Conservation (phyloP, 805 yeast species). For the Metschnikowia dekortorum region DNA sequence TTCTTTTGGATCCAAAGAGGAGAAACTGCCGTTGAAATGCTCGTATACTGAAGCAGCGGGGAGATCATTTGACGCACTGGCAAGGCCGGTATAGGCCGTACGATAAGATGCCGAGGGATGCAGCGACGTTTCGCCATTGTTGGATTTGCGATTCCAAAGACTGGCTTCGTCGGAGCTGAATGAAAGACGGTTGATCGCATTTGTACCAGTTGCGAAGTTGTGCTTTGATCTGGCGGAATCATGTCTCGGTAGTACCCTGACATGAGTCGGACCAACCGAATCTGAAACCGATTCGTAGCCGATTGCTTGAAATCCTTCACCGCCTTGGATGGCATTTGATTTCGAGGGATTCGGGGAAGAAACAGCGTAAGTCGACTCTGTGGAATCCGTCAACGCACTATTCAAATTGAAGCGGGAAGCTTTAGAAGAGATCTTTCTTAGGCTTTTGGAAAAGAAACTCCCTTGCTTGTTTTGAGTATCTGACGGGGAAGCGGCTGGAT, state of each 20-base stretch:
- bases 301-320: constrained; percentile 32
- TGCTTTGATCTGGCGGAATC: constrained; percentile 7
- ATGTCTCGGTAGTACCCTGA: constrained; percentile 12
- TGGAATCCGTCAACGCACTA: constrained; percentile 4
- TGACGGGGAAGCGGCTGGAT: neutral
- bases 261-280: constrained; percentile 28
- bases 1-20: constrained; percentile 12
- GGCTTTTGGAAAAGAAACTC: constrained; percentile 23
- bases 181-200: constrained; percentile 6
- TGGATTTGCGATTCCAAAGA: neutral
- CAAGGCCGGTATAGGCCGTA: constrained; percentile 1
- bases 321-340: neutral
- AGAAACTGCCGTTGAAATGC: constrained; percentile 9
- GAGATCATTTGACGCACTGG: neutral
- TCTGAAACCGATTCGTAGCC: constrained; percentile 29
- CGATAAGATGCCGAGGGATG: neutral
- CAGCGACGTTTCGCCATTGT: neutral
- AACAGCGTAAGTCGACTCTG: neutral
- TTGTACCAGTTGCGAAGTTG: constrained; percentile 2
- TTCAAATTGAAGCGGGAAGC: constrained; percentile 23
- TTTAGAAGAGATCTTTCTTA: constrained; percentile 27
- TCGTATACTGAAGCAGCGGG: constrained; percentile 3
- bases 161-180: constrained; percentile 7
- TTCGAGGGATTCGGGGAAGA: constrained; percentile 5
- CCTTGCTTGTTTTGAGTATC: neutral